Conservation (phyloP, 768 basidiomycete species). For the Lentinula raphanica region DNA sequence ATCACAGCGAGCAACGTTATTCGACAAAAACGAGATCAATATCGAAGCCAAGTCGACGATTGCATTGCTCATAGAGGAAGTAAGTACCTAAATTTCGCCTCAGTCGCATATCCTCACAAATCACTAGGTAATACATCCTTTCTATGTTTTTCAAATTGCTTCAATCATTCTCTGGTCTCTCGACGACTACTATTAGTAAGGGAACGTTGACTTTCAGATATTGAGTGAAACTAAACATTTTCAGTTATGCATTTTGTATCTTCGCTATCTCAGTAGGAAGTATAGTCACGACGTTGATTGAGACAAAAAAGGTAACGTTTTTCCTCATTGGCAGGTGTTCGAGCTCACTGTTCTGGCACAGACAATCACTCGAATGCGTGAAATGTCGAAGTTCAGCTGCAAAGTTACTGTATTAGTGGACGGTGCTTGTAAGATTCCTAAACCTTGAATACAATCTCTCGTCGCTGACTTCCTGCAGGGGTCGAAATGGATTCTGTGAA, state of each 20-base stretch:
- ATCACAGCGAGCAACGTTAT: constrained; percentile 65
- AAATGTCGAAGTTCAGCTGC: constrained; percentile 91
- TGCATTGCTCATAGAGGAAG: constrained; percentile 84
- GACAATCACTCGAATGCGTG: constrained; percentile 91
- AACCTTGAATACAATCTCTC: not conserved
- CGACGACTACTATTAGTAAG: constrained; percentile 96
- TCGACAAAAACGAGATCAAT: constrained; percentile 84
- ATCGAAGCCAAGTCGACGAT: constrained; percentile 81
- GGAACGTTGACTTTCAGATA: not conserved
- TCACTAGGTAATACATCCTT: constrained; percentile 84
- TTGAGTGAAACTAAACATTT: not conserved
- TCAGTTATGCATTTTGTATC: constrained; percentile 68
- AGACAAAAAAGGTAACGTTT: constrained; percentile 77
- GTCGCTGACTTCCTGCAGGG: constrained; percentile 41
- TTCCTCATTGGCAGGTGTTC: constrained; percentile 1
- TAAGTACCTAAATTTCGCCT: constrained; percentile 23
- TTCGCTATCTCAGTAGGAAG: constrained; percentile 84
- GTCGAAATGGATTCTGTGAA: constrained; percentile 63
- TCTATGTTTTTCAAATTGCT: constrained; percentile 97
- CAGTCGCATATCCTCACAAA: not conserved
- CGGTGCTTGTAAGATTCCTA: constrained; percentile 56
- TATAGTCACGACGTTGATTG: constrained; percentile 80
- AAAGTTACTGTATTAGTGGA: constrained; percentile 65
- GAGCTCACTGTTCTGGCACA: not conserved
- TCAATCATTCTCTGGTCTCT: constrained; percentile 92